Evolutionary conservation across 1,139 yeast species (phyloP), one percentile per base, ranked within the genome.

Genomic region (Pichia terricola): DNA sequence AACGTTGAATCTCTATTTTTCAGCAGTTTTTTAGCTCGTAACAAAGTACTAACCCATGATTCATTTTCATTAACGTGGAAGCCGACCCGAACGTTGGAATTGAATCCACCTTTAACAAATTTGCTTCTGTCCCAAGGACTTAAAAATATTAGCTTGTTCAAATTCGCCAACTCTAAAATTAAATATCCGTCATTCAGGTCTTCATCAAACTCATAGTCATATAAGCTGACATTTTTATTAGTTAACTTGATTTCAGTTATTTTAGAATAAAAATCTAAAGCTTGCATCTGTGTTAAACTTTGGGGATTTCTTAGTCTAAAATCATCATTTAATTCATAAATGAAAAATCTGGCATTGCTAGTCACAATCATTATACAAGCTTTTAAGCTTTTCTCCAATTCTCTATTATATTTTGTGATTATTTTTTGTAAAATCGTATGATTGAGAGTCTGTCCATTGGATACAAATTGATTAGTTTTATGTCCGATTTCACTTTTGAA

Each of bases 161-260:
- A 70, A 50, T 72, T 73, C 44, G 77, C 69, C 53, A 80, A 66
- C 53, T 82, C 89, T 34, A 82, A 59, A 16, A 82, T 80, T 42
- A 82, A 66, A 53, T 76, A 81, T 1, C 89, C 89, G 44, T 66
- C 73, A 35, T 64, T 65, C n/a, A 61, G 64, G 11, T 62, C 64
- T 39, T 75, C 81, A 50, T 75, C 73, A 59, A 82, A 81, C 56
- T 82, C 91, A 60, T 80, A 82, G 60, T 82, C 89, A 58, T 81
- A 82, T 80, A 82, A 77, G 60, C 84, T 83, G 48, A 81, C 77
- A 52, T 77, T 79, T 58, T 53, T 78, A 72, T 65, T 80, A 48
- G 72, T 77, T 63, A 56, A 72, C 43, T 79, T 74, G 10, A 78
- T 68, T 27, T 76, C 77, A 10, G 76, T 65, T 1, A 72, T 62